phyloP scores from a whole-genome alignment of 2,329 filamentous ascomycete species.

The Hymenoscyphus salicellus region DNA sequence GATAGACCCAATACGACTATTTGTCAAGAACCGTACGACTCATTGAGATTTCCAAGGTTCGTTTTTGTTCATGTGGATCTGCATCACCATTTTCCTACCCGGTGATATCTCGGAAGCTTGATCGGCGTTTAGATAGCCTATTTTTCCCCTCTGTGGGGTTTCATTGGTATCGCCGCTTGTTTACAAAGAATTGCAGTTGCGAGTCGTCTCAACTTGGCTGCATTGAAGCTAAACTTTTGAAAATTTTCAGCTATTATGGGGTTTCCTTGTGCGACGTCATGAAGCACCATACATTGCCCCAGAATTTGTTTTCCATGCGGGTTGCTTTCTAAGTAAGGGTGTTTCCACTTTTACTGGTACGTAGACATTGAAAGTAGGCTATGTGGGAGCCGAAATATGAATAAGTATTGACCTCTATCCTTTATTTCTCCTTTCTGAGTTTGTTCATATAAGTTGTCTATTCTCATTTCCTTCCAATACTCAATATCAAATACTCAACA shows the following conservation, averaged over 20 bases:
- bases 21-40: background rate
- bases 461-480: background rate
- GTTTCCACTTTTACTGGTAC: background rate
- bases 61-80: background rate
- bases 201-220: background rate
- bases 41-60: too few relatives aligned
- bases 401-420: background rate
- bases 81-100: background rate
- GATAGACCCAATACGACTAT: constrained; percentile 12
- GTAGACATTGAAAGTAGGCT: background rate
- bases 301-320: too few relatives aligned
- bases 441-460: background rate
- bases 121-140: constrained; percentile 10
- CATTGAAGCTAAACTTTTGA: background rate
- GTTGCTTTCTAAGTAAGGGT: too few relatives aligned
- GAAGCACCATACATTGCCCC: background rate
- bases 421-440: background rate
- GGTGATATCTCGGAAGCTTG: constrained; percentile 1
- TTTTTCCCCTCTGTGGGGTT: constrained; percentile 4
- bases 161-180: background rate
- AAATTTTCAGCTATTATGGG: background rate
- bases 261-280: constrained; percentile 7
- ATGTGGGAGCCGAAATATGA: background rate
- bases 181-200: background rate
- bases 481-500: background rate